Conservation (phyloP, 2,329 filamentous ascomycete species). For the Hypoxylon rubiginosum region DNA sequence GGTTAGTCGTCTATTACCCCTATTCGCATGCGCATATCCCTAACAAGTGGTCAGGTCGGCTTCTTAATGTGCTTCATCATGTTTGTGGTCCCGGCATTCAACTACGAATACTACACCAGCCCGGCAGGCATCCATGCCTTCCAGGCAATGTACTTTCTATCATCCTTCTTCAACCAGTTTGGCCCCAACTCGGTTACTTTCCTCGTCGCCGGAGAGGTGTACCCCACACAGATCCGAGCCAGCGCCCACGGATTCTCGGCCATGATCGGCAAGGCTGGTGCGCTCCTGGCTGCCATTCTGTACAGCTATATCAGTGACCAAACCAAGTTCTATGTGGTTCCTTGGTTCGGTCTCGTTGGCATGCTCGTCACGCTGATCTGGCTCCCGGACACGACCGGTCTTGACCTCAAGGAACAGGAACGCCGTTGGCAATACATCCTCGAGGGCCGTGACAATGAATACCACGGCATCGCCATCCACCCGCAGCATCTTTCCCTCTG, state of each 20-base stretch:
- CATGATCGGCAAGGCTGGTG: conserved; percentile 88
- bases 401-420: conserved; percentile 97
- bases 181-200: conserved; percentile 97
- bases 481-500: conserved; percentile 88
- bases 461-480: conserved; percentile 94
- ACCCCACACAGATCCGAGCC: conserved; percentile 91
- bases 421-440: conserved; percentile 92
- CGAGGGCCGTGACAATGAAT: conserved; percentile 80
- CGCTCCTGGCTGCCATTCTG: conserved; percentile 85
- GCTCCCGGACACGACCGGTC: conserved; percentile 95
- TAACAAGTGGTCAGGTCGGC: conserved; percentile 65
- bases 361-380: conserved; percentile 86
- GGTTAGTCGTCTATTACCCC: conserved; percentile 29
- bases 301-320: conserved; percentile 94
- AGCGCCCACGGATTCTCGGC: conserved; percentile 96
- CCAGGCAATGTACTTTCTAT: conserved; percentile 98
- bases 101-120: conserved; percentile 85
- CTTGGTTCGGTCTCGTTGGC: conserved; percentile 90
- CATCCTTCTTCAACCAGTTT: conserved; percentile 99
- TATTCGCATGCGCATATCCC: not conserved
- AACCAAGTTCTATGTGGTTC: conserved; percentile 90
- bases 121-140: conserved; percentile 83
- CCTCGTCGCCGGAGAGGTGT: conserved; percentile 96
- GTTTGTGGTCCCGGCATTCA: conserved; percentile 91
- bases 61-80: conserved; percentile 95